Evolutionary conservation across 495 filamentous ascomycete species (phyloP), one percentile per base, ranked within the genome.

Genomic region (Corynascus novoguineensis): DNA sequence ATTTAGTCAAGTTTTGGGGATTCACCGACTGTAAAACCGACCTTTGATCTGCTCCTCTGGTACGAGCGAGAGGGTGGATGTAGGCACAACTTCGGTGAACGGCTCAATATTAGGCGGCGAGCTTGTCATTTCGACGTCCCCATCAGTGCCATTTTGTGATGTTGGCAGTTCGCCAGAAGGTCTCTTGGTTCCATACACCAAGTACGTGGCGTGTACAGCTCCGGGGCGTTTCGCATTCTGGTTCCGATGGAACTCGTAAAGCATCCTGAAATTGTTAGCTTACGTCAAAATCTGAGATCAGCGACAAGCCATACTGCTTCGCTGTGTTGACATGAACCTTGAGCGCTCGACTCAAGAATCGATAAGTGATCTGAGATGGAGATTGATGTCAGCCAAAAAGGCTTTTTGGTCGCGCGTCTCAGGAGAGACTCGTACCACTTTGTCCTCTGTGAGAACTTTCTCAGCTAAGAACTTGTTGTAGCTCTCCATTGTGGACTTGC

Each of bases 181-280:
- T 61, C 65, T 69, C 58, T 67, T 80, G 54, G 62, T 71, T 21
- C 93, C 93, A 53, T 85, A 84, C 24, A 97, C 65, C 45, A 97
- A 72, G 68, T 96, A 98, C 17, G 90, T 96, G 53, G 93, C 92
- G 73, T 92, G 84, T 37, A 97, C 78, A 34, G 78, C 81, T 12
- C 80, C 78, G 0, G 89, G 83, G 42, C 83, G 87, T 66, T 86
- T 90, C 31, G 75, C 77, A 71, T 92, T 96, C 74, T 96, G 86
- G 42, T 73, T 79, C 45, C 73, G 75, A 68, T 97, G 80, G 62
- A 96, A 97, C 14, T 96, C 92, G 70, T 85, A 95, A 1, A 98
- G 83, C 79, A 97, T 92, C 63, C 92, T 93, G 47, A 12, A 6
- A n/a, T 15, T 10, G 9, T 31, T 31, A 41, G 37, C 10, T 21